Conservation (phyloP, 257 asterid genomes). For the Lantana camara region DNA sequence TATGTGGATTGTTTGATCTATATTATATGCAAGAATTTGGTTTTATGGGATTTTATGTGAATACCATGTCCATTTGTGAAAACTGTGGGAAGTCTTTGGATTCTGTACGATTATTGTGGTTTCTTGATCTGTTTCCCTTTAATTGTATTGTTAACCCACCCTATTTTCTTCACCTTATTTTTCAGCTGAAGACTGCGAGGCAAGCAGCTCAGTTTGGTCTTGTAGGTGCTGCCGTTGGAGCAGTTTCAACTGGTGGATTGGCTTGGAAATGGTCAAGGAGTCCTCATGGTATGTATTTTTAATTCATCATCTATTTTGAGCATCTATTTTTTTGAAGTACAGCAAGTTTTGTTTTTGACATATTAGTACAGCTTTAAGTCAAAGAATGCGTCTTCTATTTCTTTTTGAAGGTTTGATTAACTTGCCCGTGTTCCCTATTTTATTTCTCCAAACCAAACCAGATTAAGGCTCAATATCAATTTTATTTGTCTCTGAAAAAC, state of each 20-base stretch:
- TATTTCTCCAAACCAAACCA: not conserved
- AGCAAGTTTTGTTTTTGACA: not conserved
- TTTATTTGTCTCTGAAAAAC: no score
- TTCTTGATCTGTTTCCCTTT: not conserved
- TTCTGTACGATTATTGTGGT: not conserved
- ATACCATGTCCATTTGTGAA: not conserved
- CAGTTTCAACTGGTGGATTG: conserved; percentile 68
- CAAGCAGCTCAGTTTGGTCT: conserved; percentile 67
- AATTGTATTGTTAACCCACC: not conserved
- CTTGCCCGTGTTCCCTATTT: no score
- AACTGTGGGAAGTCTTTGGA: not conserved
- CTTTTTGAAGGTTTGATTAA: not conserved
- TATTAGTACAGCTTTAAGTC: not conserved
- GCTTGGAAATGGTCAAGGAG: conserved; percentile 88
- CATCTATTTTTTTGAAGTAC: not conserved
- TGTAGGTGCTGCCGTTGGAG: conserved; percentile 78
- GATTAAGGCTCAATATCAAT: no score
- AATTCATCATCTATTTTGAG: not conserved
- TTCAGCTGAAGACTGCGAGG: conserved; percentile 84
- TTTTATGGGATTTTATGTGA: not conserved
- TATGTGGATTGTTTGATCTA: not conserved
- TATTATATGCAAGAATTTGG: not conserved
- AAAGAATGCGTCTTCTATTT: not conserved
- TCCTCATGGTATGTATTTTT: conserved; percentile 67
- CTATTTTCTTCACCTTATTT: conserved; percentile 9